A percentile compares a stretch with the other conserved stretches of the same genome.
phyloP scores from a whole-genome alignment of 495 filamentous ascomycete genomes.

The Aspergillus diversus region DNA sequence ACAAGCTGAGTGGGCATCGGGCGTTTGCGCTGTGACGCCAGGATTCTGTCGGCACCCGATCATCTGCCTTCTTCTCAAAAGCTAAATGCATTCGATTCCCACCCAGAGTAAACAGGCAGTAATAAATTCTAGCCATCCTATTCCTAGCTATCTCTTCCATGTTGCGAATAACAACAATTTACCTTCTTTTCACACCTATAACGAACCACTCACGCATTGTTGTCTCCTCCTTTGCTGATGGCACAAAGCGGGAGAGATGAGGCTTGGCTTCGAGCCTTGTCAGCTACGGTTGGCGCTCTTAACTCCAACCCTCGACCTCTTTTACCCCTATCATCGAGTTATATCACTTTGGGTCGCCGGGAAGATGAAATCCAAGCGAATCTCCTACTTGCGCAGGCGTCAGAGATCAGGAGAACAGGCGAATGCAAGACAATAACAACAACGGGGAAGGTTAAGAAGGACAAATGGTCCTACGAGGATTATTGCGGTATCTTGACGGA shows the following conservation, averaged over 20 bases:
- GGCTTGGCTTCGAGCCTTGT: conserved; percentile 18
- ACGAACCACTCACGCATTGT: background rate
- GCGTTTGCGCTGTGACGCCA: background rate
- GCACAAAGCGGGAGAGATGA: conserved; percentile 18
- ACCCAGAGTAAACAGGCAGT: too few species aligned
- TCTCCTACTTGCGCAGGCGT: conserved; percentile 16
- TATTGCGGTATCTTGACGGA: conserved; percentile 14
- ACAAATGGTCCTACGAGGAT: conserved; percentile 21
- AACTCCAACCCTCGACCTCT: conserved; percentile 6
- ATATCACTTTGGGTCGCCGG: background rate
- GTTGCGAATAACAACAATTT: too few species aligned
- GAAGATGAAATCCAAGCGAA: conserved; percentile 16
- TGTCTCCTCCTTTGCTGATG: background rate
- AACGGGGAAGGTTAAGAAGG: conserved; percentile 14
- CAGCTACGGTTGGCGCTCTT: conserved; percentile 9
- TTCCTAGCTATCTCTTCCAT: too few species aligned
- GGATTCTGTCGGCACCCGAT: background rate
- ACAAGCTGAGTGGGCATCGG: background rate
- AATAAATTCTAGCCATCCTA: too few species aligned
- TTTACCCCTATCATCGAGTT: conserved; percentile 7
- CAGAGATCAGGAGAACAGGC: conserved; percentile 17
- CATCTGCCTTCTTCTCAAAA: background rate
- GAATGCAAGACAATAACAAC: conserved; percentile 7
- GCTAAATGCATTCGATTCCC: background rate
- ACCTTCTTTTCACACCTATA: too few species aligned